Percentiles rank a stretch among this genome's conserved stretches.
Conservation (phyloP, 2,329 filamentous ascomycete genomes). For the Cladobotryum mycophilum region DNA sequence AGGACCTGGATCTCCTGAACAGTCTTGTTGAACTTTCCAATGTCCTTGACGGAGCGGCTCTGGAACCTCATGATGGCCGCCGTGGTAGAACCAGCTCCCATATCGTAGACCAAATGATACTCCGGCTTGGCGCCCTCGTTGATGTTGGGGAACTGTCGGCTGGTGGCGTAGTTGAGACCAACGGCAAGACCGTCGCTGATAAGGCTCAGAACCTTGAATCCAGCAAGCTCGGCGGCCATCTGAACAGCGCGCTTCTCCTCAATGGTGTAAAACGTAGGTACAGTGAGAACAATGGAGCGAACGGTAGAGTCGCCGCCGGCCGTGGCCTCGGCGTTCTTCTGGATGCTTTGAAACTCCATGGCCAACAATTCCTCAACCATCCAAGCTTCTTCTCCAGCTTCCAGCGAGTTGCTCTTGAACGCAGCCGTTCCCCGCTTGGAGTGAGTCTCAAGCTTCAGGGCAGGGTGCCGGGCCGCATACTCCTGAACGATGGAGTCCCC, state of each 20-base stretch:
- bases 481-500: constrained; percentile 56
- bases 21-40: constrained; percentile 92
- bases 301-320: constrained; percentile 70
- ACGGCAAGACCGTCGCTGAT: constrained; percentile 89
- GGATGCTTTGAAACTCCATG: constrained; percentile 92
- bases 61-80: constrained; percentile 88
- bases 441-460: constrained; percentile 59
- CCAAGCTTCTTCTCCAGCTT: constrained; percentile 57
- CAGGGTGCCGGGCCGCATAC: constrained; percentile 73
- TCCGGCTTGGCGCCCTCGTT: constrained; percentile 81
- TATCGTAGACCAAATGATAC: constrained; percentile 90
- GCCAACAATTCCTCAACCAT: constrained; percentile 82
- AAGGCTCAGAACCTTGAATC: constrained; percentile 75
- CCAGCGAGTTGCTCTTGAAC: constrained; percentile 71
- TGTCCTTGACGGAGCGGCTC: constrained; percentile 79
- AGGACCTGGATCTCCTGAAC: constrained; percentile 90
- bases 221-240: constrained; percentile 79
- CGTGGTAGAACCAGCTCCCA: constrained; percentile 92
- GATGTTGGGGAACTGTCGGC: constrained; percentile 78
- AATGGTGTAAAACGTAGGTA: constrained; percentile 82
- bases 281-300: constrained; percentile 78
- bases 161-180: constrained; percentile 90
- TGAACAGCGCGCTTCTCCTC: constrained; percentile 80
- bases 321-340: constrained; percentile 76
- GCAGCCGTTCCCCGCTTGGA: constrained; percentile 61